Base-by-base conservation (phyloP, 176 grass and related monocot species). In the Dendrocalamus sinicus region DNA sequence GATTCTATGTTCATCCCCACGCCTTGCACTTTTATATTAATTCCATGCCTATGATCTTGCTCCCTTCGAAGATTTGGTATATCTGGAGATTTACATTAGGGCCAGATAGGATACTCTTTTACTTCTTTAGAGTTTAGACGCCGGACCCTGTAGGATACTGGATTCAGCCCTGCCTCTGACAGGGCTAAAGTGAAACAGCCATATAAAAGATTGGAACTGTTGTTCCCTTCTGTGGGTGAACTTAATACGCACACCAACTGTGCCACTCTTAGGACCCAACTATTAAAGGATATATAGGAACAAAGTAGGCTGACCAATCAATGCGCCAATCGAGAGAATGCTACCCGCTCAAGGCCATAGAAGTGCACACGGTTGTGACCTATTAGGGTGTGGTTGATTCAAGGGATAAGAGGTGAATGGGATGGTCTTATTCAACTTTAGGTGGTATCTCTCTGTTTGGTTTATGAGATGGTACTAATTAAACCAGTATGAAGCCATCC, bases 221-320 rank as follows among this genome's bases (percentile, higher is more conserved):
- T 75, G 81, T 76, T 88, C 89, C 53, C 65, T 71, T 84, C 6
- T 26, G 85, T 23, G 39, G 75, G 53, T 67, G 52, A 74, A 83
- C 66, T 83, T 76, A 84, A 88, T 60, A 64, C 32, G 26, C 26
- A 16, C 80, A 91, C 62, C 85, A 14, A 84, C 76, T 88, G 84
- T 52, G 69, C 15, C 79, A 79, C 32, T 62, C 75, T 32, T 74
- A 78, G 89, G 68, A 60, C 81, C 89, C 80, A 79, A 12, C 75
- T 75, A 70, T 80, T 84, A 84, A 84, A 91, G 61, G 81, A 61
- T n/a, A n/a, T n/a, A n/a, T 46, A 75, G 35, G 89, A 80, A 88
- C 76, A 80, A 87, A 68, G 64, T 35, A 83, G 85, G 52, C 61
- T 75, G 51, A 20, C 57, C 58, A 41, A 73, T 78, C 19, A 66